Conservation (phyloP, 805 yeast species). For the Tetrapisispora pingtungensis region DNA sequence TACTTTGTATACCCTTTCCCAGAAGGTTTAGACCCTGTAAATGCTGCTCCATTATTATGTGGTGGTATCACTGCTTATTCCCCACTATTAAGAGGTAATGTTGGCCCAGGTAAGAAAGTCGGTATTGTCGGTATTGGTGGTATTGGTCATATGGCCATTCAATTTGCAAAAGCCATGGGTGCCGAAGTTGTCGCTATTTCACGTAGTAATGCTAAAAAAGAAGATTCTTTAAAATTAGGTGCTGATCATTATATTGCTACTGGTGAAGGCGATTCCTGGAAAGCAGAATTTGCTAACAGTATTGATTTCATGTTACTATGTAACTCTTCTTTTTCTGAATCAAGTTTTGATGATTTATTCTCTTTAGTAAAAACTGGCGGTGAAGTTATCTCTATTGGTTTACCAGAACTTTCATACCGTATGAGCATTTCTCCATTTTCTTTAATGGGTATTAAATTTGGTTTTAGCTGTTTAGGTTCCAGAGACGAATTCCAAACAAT, state of each 20-base stretch:
- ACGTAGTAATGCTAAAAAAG: slow-evolving; percentile 39
- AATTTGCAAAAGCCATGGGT: slow-evolving; percentile 50
- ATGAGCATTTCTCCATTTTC: slow-evolving; percentile 11
- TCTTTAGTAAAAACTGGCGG: slow-evolving; percentile 26
- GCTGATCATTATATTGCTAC: slow-evolving; percentile 49
- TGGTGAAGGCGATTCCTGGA: slow-evolving; percentile 37
- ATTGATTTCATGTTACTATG: slow-evolving; percentile 42
- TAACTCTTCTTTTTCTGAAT: slow-evolving; percentile 35
- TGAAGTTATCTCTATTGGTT: slow-evolving; percentile 26
- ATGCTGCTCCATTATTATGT: slow-evolving; percentile 66
- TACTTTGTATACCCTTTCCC: slow-evolving; percentile 58
- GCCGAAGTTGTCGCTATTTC: slow-evolving; percentile 51
- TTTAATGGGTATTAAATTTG: slow-evolving; percentile 18
- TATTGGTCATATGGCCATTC: slow-evolving; percentile 45
- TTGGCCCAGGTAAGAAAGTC: slow-evolving; percentile 40
- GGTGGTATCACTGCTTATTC: slow-evolving; percentile 69
- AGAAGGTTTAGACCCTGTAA: slow-evolving; percentile 37
- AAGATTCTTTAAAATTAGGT: slow-evolving; percentile 40
- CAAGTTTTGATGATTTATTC: slow-evolving; percentile 30
- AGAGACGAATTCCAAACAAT: slow-evolving; percentile 37
- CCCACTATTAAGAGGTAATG: slow-evolving; percentile 47
- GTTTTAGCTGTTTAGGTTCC: slow-evolving; percentile 35
- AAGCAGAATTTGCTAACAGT: slow-evolving; percentile 20
- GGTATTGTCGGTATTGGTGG: slow-evolving; percentile 52
- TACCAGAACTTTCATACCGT: slow-evolving; percentile 12